Evolutionary conservation across 192 early-diverging fungal genomes (phyloP), one percentile per base, ranked within the genome.

Genomic region (Entomortierella lignicola): DNA sequence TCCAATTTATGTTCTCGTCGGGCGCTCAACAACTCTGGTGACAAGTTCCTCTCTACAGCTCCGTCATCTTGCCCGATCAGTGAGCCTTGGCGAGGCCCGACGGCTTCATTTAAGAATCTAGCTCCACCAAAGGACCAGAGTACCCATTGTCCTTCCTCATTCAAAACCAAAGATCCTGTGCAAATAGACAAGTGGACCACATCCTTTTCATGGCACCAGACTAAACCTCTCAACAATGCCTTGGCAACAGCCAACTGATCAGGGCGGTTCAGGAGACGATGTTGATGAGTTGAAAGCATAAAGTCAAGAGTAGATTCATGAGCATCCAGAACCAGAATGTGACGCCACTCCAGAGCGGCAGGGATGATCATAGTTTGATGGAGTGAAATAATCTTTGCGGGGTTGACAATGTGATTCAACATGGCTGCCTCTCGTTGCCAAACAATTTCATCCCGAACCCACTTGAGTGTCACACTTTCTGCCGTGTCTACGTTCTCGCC

Each of bases 341-440:
- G 75, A 39, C 75, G 75, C 75, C 75, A 79, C 52, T 79, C 75
- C 48, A 79, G 58, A 29, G 75, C 75, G 0, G 75, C 75, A n/a
- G 75, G 75, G 57, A 79, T 70, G 31, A 79, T 79, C 75, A 79
- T 79, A 31, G 75, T 79, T 30, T 79, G 75, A 15, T 79, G 75
- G 10, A 79, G 66, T 8, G 67, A 65, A 27, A 79, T 79, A 43
- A 79, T 79, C 57, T 79, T 79, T 34, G 75, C 58, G 23, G 75
- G 75, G 57, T 79, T 79, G 34, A 79, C 63, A 39, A 79, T 79
- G 41, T 79, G 75, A 63, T 79, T 79, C 75, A 79, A 66, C 75
- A 79, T 79, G 25, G 74, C 74, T 8, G 74, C 74, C 66, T 77
- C 74, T 42, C 74, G 52, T 60, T 77, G 74, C 74, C 74, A 77